phyloP scores from a whole-genome alignment of 805 yeast species.

The Candida oleophila region DNA sequence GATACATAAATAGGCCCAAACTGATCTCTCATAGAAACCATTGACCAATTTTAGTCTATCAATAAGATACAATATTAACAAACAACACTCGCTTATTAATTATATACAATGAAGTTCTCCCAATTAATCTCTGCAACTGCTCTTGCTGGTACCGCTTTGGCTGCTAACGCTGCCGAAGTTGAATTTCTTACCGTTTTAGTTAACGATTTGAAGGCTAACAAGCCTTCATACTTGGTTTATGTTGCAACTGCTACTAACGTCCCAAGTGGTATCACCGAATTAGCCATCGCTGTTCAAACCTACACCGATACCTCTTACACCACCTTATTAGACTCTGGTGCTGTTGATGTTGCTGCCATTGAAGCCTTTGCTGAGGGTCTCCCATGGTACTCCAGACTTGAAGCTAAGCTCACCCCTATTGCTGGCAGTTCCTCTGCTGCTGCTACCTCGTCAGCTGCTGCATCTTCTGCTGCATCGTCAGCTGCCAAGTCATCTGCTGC shows the following conservation, averaged over 20 bases:
- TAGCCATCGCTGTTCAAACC: not conserved
- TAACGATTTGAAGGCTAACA: constrained; percentile 11
- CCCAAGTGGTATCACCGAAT: not conserved
- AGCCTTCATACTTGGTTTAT: constrained; percentile 8
- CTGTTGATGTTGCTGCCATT: constrained; percentile 8
- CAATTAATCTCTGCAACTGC: not conserved
- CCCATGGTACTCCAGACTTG: constrained; percentile 11
- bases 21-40: too few species aligned
- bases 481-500: constrained; percentile 1
- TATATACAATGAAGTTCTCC: not conserved
- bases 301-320: constrained; percentile 1
- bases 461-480: constrained; percentile 2
- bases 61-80: too few species aligned
- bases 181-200: constrained; percentile 12
- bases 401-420: not conserved
- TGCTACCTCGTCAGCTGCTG: constrained; percentile 13
- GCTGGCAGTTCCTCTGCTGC: not conserved
- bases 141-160: not conserved
- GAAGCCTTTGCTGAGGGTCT: constrained; percentile 11
- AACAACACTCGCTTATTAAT: too few species aligned
- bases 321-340: constrained; percentile 5
- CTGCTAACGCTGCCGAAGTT: constrained; percentile 5
- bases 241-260: not conserved
- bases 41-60: too few species aligned
- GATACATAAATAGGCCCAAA: too few species aligned